phyloP scores from a whole-genome alignment of 495 filamentous ascomycete genomes.

The Penicillium mononematosum region DNA sequence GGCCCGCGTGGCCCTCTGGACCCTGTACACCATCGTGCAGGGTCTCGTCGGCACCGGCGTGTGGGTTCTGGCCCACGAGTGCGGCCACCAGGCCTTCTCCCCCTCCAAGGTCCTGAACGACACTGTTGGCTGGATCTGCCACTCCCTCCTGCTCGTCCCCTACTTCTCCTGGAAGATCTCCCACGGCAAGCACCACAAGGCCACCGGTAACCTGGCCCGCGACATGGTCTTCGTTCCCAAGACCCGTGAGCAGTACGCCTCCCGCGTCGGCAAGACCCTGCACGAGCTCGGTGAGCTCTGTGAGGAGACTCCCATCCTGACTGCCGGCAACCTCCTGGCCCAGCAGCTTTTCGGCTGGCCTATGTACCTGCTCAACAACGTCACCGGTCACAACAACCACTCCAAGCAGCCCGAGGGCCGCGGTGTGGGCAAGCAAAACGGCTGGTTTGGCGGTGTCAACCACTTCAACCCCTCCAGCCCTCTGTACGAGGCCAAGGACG shows the following conservation, averaged over 20 bases:
- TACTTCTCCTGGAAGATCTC: conserved; percentile 95
- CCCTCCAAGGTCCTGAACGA: conserved; percentile 77
- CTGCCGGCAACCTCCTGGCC: conserved; percentile 63
- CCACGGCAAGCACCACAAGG: conserved; percentile 93
- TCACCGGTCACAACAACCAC: conserved; percentile 93
- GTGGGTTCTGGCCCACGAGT: conserved; percentile 74
- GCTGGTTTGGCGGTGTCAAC: conserved; percentile 77
- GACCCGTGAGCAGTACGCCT: conserved; percentile 73
- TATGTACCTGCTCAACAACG: conserved; percentile 77
- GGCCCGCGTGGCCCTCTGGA: conserved; percentile 53
- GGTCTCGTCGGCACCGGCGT: conserved; percentile 65
- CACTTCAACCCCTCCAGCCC: conserved; percentile 89
- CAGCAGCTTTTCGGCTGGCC: conserved; percentile 94
- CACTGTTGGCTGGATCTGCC: conserved; percentile 79
- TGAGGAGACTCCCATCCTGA: conserved; percentile 91
- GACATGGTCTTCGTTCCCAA: conserved; percentile 98
- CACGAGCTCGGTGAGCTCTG: conserved; percentile 83
- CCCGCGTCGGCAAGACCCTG: conserved; percentile 62
- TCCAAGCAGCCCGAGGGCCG: conserved; percentile 80
- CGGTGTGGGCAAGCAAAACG: conserved; percentile 87
- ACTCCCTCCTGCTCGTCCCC: conserved; percentile 78
- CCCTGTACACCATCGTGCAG: conserved; percentile 62
- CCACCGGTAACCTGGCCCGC: conserved; percentile 89
- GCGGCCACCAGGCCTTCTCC: conserved; percentile 79
- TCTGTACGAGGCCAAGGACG: conserved; percentile 87